Evolutionary conservation across 108 stramenopile genomes (phyloP).

Genomic region (Nitzschia sp.): DNA sequence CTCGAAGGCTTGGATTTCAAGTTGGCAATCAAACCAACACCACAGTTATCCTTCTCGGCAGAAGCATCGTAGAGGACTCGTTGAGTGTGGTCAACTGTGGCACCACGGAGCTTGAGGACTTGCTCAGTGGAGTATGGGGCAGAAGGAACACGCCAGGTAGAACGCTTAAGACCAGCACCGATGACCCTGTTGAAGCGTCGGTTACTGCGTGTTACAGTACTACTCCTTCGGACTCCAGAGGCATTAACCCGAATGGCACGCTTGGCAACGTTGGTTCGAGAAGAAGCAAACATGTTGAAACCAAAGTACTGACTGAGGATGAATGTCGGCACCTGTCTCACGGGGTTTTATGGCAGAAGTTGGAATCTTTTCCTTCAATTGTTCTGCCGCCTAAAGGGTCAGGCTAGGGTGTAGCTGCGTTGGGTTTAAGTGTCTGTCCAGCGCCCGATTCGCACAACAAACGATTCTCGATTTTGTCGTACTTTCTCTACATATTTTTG

Average conservation of each 20-base stretch:
- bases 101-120: conserved; percentile 51
- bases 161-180: not conserved
- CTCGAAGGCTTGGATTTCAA: conserved; percentile 81
- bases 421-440: too few relatives aligned
- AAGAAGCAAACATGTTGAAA: conserved; percentile 21
- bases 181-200: conserved; percentile 11
- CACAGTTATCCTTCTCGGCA: conserved; percentile 85
- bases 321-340: not conserved
- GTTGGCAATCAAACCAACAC: conserved; percentile 87
- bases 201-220: conserved; percentile 6
- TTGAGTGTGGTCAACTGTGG: conserved; percentile 39
- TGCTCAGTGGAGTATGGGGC: conserved; percentile 64
- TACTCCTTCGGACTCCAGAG: conserved; percentile 8
- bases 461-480: too few relatives aligned
- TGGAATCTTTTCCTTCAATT: conserved; percentile 6
- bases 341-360: not conserved
- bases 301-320: not conserved
- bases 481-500: too few relatives aligned
- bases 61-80: conserved; percentile 67
- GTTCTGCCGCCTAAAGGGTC: not conserved
- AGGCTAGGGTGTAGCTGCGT: too few relatives aligned
- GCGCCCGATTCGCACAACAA: too few relatives aligned
- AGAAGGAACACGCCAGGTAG: conserved; percentile 15
- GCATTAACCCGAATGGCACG: conserved; percentile 22
- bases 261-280: conserved; percentile 32